Evolutionary conservation across 176 grass and related monocot species (phyloP), one percentile per base, ranked within the genome.

Genomic region (Paspalum notatum): DNA sequence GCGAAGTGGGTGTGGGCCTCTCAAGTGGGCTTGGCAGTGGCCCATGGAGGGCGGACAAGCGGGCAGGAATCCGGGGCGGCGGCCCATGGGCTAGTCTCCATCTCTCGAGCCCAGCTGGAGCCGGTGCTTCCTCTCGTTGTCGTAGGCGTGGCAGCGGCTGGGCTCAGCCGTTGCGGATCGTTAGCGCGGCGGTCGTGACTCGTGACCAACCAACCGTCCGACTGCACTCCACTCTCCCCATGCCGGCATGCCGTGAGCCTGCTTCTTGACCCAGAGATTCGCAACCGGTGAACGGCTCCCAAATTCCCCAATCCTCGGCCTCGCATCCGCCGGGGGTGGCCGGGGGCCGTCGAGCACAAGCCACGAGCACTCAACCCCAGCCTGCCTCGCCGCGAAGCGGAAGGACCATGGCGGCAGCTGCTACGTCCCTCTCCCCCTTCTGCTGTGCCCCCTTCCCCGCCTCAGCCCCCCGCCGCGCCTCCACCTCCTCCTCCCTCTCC

Each of bases 291-390:
- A 68, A 4, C 66, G 42, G 62, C 43, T 54, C 57, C 83, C 32
- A 3, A n/a, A n/a, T n/a, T n/a, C n/a, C n/a, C n/a, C 41, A 37
- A 77, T 65, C 80, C 75, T 58, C 54, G 65, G 48, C 55, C 51
- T 44, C 61, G 64, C 82, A 60, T 71, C 62, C 77, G 71, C 70
- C 82, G 87, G 87, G 58, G 56, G 72, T 21, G 53, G n/a, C 62
- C 48, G 77, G 56, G 45, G 27, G 14, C 2, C 2, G 51, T 18
- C 3, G 48, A 72, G 68, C 76, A 39, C 24, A n/a, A n/a, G n/a
- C n/a, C n/a, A n/a, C n/a, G n/a, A n/a, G 68, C 76, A 39, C 24
- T 7, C 45, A 6, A 43, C 24, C 32, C 50, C 52, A 51, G 21
- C 15, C 41, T 26, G 21, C 60, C 4, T 18, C 45, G 13, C 37